Evolutionary conservation across 2,329 filamentous ascomycete species (phyloP).

Genomic region (Dryadomyces quercivorus): DNA sequence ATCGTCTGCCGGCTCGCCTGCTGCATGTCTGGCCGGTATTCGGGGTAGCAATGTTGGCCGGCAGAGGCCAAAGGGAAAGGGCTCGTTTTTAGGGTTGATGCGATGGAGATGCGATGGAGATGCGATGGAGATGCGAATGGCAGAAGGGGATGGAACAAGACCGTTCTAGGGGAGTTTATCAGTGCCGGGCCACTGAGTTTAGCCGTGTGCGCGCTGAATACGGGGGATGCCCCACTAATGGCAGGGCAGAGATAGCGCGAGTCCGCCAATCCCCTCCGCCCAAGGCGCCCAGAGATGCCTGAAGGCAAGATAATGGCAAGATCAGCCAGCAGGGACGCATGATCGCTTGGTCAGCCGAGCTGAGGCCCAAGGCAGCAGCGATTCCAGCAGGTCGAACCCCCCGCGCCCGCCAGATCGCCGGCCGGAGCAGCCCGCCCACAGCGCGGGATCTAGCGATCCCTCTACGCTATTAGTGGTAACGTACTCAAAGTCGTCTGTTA

Average conservation of each 20-base stretch:
- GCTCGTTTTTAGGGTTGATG: not conserved
- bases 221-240: too few species aligned
- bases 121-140: not conserved
- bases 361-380: not conserved
- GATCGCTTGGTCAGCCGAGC: not conserved
- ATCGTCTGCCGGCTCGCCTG: not conserved
- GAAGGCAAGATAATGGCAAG: not conserved
- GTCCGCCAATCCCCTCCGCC: too few species aligned
- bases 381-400: not conserved
- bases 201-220: too few species aligned
- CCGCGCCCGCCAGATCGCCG: not conserved
- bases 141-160: not conserved
- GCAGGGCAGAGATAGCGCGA: too few species aligned
- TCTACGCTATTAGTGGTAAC: not conserved
- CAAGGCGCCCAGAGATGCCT: too few species aligned
- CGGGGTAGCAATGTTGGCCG: not conserved
- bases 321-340: not conserved
- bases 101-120: not conserved
- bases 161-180: too few species aligned
- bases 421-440: constrained; percentile 6
- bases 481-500: not conserved
- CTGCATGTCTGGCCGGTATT: not conserved
- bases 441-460: not conserved
- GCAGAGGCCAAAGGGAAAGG: not conserved
- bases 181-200: too few species aligned